Evolutionary conservation across 192 early-diverging fungal genomes (phyloP), one percentile per base, ranked within the genome.

Genomic region (Polychytrium aggregatum): DNA sequence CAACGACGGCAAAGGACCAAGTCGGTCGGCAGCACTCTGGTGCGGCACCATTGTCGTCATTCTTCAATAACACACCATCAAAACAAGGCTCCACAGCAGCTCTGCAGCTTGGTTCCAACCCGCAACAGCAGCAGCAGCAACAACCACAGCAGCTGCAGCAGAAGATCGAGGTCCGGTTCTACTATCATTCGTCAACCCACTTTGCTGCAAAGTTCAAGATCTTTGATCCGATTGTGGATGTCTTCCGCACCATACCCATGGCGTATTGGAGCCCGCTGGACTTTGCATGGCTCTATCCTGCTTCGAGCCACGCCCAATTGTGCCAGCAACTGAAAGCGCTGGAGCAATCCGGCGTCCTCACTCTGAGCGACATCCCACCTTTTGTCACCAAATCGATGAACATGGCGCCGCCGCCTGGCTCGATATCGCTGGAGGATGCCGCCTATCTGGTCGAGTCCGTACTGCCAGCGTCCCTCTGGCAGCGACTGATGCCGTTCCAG

Each of bases 401-500:
- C 9, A 53, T 10, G 2, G 22, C 17, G 16, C 11, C 29, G 28
- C 27, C 17, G 21, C 14, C 26, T n/a, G 9, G 25, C 18, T 30
- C 10, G 52, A 33, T 17, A 10, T 14, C 46, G 20, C 22, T 24
- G 14, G 37, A 36, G 14, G 31, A 50, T 13, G 27, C 25, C 11
- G 11, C n/a, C 1, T 8, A 39, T 2, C n/a, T 14, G 28, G 31
- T 52, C 36, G 39, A 44, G 14, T 45, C 41, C 29, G 27, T 29
- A 37, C 24, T 52, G n/a, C 34, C 42, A 14, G 13, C 18, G 3
- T 9, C 38, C 1, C 36, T 72, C 8, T 60, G 37, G 41, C 35
- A 47, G 2, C 21, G 41, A 1, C 36, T 74, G 41, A 54, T 53
- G 40, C 9, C 29, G 10, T 62, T 45, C 41, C 71, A 74, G 47